Evolutionary conservation across 2,329 filamentous ascomycete species (phyloP), one percentile per base, ranked within the genome.

Genomic region (Orbilia quercus): DNA sequence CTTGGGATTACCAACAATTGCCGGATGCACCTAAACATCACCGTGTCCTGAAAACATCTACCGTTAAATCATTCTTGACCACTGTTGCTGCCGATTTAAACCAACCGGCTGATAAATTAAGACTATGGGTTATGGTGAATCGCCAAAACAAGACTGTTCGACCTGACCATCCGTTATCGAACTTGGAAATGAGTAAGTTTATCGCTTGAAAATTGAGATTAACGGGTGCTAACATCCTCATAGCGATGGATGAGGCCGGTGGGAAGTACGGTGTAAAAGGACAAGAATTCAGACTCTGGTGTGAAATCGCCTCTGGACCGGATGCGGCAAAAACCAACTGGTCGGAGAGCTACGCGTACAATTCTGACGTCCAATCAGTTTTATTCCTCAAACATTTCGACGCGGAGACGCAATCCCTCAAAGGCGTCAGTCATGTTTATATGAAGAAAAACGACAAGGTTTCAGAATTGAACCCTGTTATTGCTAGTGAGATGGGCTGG

Each of bases 61-160:
- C 88, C 0, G 85, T 98, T 75, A 83, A 87, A 50, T 90, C 97
- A 6, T 89, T 98, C 75, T 86, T 89, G 3, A 83, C 84, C 23
- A 85, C 85, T 20, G 85, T 98, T 71, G 92, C 90, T 0, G 82
- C 87, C 40, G 90, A 96, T 65, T 84, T 90, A 54, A 85, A 84
- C 0, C 81, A 90, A 54, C 60, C 74, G 11, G 84, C 89, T 0
- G 87, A 88, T 65, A 86, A 87, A 74, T 82, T 98, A 22, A 88
- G 95, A 20, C 86, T 96, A 16, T 99, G 95, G 96, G 88, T 92
- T 62, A 97, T 99, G 93, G 95, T 99, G 0, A 98, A 97, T 79
- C 90, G 95, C 9, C 95, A 99, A 80, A 99, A 99, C 80, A 97
- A 96, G 81, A 99, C 95, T 0, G 90, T 92, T 38, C 88, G 95